Evolutionary conservation across 768 basidiomycete species (phyloP).

Genomic region (Hygrophoropsis aurantiaca): DNA sequence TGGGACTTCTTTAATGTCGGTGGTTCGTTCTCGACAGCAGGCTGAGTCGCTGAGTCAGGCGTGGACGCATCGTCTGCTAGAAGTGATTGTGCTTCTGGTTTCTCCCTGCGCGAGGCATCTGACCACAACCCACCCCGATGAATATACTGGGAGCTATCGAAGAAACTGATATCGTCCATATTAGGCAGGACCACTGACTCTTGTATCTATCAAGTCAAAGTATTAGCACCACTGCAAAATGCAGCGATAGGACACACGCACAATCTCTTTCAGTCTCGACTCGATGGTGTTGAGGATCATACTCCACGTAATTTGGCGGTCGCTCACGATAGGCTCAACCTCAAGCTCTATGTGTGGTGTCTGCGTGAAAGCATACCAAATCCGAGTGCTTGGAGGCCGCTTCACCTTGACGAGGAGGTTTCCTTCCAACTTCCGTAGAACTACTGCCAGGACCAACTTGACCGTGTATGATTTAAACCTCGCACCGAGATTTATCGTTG

Average conservation of each 20-base stretch:
- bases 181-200: conserved; percentile 95
- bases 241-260: conserved; percentile 38
- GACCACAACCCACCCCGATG: conserved; percentile 90
- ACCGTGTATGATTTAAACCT: conserved; percentile 89
- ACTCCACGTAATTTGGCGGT: conserved; percentile 90
- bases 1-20: conserved; percentile 22
- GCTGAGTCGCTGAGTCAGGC: conserved; percentile 23
- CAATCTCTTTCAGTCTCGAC: conserved; percentile 82
- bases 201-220: conserved; percentile 60
- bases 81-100: conserved; percentile 10
- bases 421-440: conserved; percentile 88
- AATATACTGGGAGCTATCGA: conserved; percentile 64
- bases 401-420: conserved; percentile 89
- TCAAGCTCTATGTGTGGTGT: conserved; percentile 85
- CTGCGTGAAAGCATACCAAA: conserved; percentile 93
- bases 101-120: conserved; percentile 60
- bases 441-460: conserved; percentile 85
- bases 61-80: conserved; percentile 6
- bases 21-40: conserved; percentile 34
- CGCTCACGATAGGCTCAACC: conserved; percentile 93
- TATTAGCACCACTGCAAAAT: conserved; percentile 2
- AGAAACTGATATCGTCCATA: conserved; percentile 98
- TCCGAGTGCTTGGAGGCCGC: conserved; percentile 89
- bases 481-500: conserved; percentile 79
- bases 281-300: conserved; percentile 92